phyloP scores from a whole-genome alignment of 495 filamentous ascomycete genomes.

The Aspergillus carlsbadensis region DNA sequence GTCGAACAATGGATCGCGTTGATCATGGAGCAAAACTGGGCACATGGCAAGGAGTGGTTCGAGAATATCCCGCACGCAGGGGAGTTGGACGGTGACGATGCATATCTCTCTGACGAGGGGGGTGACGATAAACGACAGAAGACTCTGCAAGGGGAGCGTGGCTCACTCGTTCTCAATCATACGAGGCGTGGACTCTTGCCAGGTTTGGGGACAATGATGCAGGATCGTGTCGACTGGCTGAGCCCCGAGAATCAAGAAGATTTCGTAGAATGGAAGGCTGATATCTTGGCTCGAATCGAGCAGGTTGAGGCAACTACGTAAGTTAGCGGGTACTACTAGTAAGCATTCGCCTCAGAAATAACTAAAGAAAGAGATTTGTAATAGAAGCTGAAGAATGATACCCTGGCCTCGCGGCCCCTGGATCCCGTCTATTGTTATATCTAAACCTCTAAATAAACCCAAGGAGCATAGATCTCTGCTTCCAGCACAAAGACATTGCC shows the following conservation, averaged over 20 bases:
- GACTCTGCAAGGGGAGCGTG: slow-evolving; percentile 7
- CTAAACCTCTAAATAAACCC: not conserved
- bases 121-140: slow-evolving; percentile 29
- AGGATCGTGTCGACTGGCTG: slow-evolving; percentile 78
- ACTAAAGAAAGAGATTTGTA: too few species aligned
- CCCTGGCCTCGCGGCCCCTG: slow-evolving; percentile 4
- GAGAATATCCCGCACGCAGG: slow-evolving; percentile 48
- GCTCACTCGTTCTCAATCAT: slow-evolving; percentile 8
- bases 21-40: slow-evolving; percentile 59
- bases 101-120: slow-evolving; percentile 25
- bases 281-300: slow-evolving; percentile 50
- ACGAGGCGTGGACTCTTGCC: slow-evolving; percentile 47
- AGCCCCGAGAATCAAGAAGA: slow-evolving; percentile 65
- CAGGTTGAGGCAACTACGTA: slow-evolving; percentile 19
- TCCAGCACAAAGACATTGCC: slow-evolving; percentile 6
- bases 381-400: slow-evolving; percentile 5
- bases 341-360: too few species aligned
- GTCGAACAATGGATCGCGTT: slow-evolving; percentile 59
- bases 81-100: slow-evolving; percentile 41
- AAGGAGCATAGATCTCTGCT: slow-evolving; percentile 3
- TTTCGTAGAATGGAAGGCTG: slow-evolving; percentile 71
- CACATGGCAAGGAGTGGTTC: slow-evolving; percentile 66
- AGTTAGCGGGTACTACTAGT: not conserved
- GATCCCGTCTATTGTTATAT: slow-evolving; percentile 2
- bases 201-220: slow-evolving; percentile 77